phyloP scores from a whole-genome alignment of 208 protist genomes.

The Trypanosoma cruzi region DNA sequence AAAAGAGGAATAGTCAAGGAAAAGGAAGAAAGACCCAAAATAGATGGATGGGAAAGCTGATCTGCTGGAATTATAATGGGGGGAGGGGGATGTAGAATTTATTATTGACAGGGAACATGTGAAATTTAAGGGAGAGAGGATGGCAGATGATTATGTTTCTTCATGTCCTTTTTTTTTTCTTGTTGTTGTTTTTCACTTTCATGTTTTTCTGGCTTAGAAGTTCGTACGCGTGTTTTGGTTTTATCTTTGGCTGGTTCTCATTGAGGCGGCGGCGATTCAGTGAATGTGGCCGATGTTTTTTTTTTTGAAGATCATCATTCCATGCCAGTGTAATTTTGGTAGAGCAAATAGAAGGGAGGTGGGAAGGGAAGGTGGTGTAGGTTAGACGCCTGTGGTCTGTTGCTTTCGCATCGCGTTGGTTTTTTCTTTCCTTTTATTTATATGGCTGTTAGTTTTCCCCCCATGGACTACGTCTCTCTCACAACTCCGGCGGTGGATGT shows the following conservation, averaged over 20 bases:
- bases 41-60: not conserved
- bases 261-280: too few species aligned
- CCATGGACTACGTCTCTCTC: not conserved
- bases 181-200: too few species aligned
- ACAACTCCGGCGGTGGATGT: not conserved
- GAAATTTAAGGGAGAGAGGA: not conserved
- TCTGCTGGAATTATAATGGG: not conserved
- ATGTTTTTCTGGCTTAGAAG: not conserved
- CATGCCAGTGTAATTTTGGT: not conserved
- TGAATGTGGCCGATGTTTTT: not conserved
- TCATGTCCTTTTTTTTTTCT: not conserved
- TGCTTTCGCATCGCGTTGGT: not conserved
- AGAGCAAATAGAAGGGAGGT: not conserved
- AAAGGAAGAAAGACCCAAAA: constrained; percentile 1
- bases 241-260: not conserved
- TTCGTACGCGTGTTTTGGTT: not conserved
- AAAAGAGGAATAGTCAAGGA: too few species aligned
- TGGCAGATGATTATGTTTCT: not conserved
- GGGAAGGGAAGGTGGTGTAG: not conserved
- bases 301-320: not conserved
- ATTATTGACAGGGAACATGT: not conserved
- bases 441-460: not conserved
- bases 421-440: not conserved
- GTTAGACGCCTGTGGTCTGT: not conserved
- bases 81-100: not conserved